phyloP scores from a whole-genome alignment of 1,284 basidiomycete species.

The Boletus nobilissimus region DNA sequence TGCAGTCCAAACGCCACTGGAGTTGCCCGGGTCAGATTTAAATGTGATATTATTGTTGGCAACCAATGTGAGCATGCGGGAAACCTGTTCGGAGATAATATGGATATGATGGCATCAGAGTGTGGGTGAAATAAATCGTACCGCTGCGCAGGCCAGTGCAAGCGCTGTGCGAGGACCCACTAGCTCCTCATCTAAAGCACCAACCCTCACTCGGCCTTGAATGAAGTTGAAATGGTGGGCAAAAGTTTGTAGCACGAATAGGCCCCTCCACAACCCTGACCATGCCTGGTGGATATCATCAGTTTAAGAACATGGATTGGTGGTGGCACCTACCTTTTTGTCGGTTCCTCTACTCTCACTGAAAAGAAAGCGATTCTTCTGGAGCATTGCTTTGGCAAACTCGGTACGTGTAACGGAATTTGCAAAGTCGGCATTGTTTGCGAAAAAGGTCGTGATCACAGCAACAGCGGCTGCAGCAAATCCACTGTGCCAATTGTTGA shows the following conservation, averaged over 20 bases:
- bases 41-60: neutral
- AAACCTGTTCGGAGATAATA: neutral
- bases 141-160: neutral
- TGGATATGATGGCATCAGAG: too few species aligned
- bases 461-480: neutral
- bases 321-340: neutral
- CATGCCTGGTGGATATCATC: neutral
- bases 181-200: neutral
- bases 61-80: neutral
- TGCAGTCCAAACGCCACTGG: neutral
- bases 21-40: neutral
- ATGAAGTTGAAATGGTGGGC: conserved; percentile 18
- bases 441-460: neutral
- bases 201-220: neutral
- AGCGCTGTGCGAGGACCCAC: neutral
- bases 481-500: neutral
- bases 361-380: neutral
- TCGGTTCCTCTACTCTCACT: neutral
- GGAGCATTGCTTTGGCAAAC: neutral
- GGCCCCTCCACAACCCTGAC: neutral
- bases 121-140: neutral
- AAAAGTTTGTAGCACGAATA: conserved; percentile 2
- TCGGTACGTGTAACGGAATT: neutral
- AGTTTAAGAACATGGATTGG: neutral
- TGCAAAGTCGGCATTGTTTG: neutral